These are phyloP conservation scores for Ramaria rubella DNA, from an alignment of 768 basidiomycete species.

Conservation along the genomic window DNA sequence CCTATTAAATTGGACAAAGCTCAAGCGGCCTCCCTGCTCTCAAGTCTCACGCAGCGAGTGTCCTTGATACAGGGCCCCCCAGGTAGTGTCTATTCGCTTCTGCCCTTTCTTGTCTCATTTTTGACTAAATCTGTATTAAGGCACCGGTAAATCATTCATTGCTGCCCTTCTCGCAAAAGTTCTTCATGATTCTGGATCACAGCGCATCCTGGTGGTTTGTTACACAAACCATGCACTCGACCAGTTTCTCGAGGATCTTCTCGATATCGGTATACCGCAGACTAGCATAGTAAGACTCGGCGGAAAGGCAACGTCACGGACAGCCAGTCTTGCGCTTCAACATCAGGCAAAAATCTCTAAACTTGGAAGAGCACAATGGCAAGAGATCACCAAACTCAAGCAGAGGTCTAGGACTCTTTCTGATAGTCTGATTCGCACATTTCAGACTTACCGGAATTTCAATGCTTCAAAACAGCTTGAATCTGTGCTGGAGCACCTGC, in stretches of 20 bases:
- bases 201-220: constrained; percentile 60
- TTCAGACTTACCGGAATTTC: constrained; percentile 22
- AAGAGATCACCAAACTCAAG: constrained; percentile 36
- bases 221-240: constrained; percentile 74
- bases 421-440: constrained; percentile 23
- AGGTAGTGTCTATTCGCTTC: constrained; percentile 34
- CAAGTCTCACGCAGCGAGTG: constrained; percentile 49
- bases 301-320: constrained; percentile 45
- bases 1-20: constrained; percentile 45
- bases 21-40: constrained; percentile 40
- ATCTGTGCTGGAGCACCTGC: constrained; percentile 36
- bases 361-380: constrained; percentile 32
- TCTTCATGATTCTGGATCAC: constrained; percentile 40
- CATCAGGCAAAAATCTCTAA: constrained; percentile 28
- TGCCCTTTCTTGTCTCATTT: background rate
- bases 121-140: constrained; percentile 25
- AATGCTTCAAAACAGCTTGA: constrained; percentile 16
- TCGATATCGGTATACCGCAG: constrained; percentile 50
- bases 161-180: constrained; percentile 60
- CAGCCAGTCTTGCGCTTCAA: constrained; percentile 39
- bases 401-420: constrained; percentile 8
- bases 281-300: constrained; percentile 48
- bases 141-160: constrained; percentile 71
- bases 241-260: constrained; percentile 57
- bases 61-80: constrained; percentile 68